Evolutionary conservation across 2,329 filamentous ascomycete genomes (phyloP), one percentile per base, ranked within the genome.

Genomic region (Neodidymelliopsis sp.): DNA sequence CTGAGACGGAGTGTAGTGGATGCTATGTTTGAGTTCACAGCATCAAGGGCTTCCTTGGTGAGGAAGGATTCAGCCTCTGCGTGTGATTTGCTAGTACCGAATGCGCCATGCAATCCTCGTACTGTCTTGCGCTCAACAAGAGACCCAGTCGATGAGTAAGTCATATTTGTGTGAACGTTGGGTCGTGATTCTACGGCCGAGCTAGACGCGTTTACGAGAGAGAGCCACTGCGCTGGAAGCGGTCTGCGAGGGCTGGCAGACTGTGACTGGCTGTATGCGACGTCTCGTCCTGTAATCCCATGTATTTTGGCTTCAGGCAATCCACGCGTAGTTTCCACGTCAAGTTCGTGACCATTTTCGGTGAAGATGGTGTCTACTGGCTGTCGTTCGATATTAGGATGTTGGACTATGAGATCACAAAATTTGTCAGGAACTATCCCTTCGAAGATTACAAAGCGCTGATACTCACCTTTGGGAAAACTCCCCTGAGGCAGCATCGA

Each of bases 1-100:
- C 55, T 56, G 6, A 36, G 47, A 7, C 52, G 45, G 1, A 43
- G 19, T 6, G 48, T 36, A 8, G 49, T 33, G 2, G 63, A 54
- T 3, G 53, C 52, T 23, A 64, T 49, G 27, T 63, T 49, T 30
- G 36, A 53, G 2, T 69, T 59, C 1, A 67, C 51, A 18, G 63
- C 45, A 27, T 59, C 57, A 2, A 57, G 49, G 1, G 66, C 59
- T 11, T 65, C 62, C 25, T 70, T 71, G 4, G 66, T 70, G 16
- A 72, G 52, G 19, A 59, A 70, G 0, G 57, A 59, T 18, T 55
- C 15, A 16, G 45, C 33, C 4, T 64, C 59, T 27, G 41, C 15
- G 40, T 60, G 30, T 4, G 24, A 4, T 34, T 50, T 63, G 11
- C 35, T 29, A 11, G 59, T 6, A n/a, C 66, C 60, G 8, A 52